These are phyloP conservation scores for Sclerotinia spermophila DNA, from an alignment of 2,329 filamentous ascomycete species.

Conservation along the genomic window DNA sequence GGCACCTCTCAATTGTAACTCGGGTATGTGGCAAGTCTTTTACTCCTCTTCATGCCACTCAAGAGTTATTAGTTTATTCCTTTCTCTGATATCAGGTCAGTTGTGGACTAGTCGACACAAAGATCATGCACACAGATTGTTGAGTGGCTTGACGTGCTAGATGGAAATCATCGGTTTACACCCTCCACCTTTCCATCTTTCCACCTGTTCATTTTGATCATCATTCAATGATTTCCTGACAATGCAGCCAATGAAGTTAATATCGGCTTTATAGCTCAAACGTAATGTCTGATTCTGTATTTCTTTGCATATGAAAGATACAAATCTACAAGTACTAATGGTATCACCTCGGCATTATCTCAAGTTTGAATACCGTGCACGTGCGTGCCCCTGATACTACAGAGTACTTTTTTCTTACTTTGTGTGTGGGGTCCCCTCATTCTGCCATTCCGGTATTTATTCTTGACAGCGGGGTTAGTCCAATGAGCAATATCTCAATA, in stretches of 20 bases:
- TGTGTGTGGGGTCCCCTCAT: slow-evolving; percentile 13
- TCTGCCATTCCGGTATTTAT: slow-evolving; percentile 5
- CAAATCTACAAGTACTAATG: neutral
- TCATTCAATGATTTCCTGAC: neutral
- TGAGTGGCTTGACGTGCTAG: neutral
- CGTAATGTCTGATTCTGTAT: neutral
- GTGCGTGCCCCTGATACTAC: neutral
- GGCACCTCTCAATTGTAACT: neutral
- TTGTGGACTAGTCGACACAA: neutral
- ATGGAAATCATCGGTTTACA: neutral
- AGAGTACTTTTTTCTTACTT: too few species aligned
- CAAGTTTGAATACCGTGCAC: neutral
- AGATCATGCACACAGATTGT: neutral
- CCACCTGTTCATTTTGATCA: neutral
- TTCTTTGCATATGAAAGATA: neutral
- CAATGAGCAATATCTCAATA: neutral
- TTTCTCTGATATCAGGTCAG: neutral
- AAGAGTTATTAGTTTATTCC: neutral
- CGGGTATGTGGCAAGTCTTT: neutral
- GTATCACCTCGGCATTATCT: slow-evolving; percentile 5
- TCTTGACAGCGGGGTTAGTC: slow-evolving; percentile 1
- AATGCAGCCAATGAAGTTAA: neutral
- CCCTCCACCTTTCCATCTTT: too few species aligned
- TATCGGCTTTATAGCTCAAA: neutral
- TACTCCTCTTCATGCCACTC: neutral